A percentile compares a stretch with the other conserved stretches of the same genome.
These are phyloP conservation scores for Colletotrichum salicis DNA, from an alignment of 2,329 filamentous ascomycete genomes.

Conservation along the genomic window DNA sequence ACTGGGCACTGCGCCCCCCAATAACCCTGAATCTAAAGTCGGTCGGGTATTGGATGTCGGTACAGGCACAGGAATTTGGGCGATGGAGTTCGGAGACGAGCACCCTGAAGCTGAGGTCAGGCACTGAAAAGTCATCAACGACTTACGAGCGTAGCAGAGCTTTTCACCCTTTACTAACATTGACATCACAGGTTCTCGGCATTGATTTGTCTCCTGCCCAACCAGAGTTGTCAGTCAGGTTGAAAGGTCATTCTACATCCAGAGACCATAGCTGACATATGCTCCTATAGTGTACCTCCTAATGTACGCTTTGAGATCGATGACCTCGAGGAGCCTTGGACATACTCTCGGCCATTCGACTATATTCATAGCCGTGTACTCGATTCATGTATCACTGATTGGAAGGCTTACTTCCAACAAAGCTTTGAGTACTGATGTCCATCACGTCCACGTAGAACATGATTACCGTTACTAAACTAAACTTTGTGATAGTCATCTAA, in stretches of 20 bases:
- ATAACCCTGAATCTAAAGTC: slow-evolving; percentile 38
- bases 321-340: slow-evolving; percentile 53
- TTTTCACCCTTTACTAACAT: too few species aligned
- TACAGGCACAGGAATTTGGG: slow-evolving; percentile 57
- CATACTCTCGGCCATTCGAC: slow-evolving; percentile 50
- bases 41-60: slow-evolving; percentile 55
- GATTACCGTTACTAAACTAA: too few species aligned
- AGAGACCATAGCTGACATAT: too few species aligned
- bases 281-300: slow-evolving; percentile 50
- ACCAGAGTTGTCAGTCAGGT: slow-evolving; percentile 42
- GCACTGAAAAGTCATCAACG: not conserved
- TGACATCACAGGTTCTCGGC: slow-evolving; percentile 44
- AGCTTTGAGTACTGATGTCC: slow-evolving; percentile 40
- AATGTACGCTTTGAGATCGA: slow-evolving; percentile 61
- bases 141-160: not conserved
- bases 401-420: slow-evolving; percentile 48
- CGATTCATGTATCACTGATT: slow-evolving; percentile 45
- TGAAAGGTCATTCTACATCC: too few species aligned
- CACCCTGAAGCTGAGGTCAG: slow-evolving; percentile 43
- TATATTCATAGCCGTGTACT: slow-evolving; percentile 52
- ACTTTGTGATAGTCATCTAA: slow-evolving; percentile 40
- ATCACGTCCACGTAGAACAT: too few species aligned
- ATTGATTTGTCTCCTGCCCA: slow-evolving; percentile 54
- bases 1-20: slow-evolving; percentile 36
- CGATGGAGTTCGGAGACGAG: slow-evolving; percentile 53